phyloP scores from a whole-genome alignment of 2,329 filamentous ascomycete genomes.

The Emergomyces orientalis region DNA sequence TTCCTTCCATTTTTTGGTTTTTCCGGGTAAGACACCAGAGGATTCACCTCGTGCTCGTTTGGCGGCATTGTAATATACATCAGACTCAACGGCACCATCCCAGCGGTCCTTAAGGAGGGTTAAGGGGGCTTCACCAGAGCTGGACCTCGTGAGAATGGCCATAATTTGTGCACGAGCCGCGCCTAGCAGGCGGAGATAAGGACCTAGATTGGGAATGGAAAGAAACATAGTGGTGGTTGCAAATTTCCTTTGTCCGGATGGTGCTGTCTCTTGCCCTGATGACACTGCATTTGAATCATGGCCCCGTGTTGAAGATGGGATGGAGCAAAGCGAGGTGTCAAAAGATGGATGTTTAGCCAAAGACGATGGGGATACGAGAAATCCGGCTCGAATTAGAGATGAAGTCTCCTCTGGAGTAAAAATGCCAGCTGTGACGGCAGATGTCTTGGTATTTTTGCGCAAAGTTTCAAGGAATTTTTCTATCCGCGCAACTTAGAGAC shows the following conservation, averaged over 20 bases:
- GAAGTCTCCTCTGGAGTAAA: conserved; percentile 42
- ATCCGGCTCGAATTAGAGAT: conserved; percentile 44
- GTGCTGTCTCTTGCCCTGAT: neutral
- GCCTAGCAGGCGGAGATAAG: conserved; percentile 49
- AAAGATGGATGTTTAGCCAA: conserved; percentile 32
- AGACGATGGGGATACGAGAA: conserved; percentile 44
- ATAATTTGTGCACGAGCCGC: conserved; percentile 48
- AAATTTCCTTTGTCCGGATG: conserved; percentile 13
- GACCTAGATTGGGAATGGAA: conserved; percentile 51
- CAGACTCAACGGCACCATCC: conserved; percentile 50
- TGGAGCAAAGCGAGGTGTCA: conserved; percentile 32
- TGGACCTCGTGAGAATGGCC: conserved; percentile 43
- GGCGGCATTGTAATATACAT: conserved; percentile 37
- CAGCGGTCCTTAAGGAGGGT: conserved; percentile 50
- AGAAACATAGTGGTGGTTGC: conserved; percentile 38
- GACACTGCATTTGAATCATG: neutral
- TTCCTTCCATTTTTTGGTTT: conserved; percentile 55
- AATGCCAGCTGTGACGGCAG: conserved; percentile 36
- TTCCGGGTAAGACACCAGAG: conserved; percentile 45
- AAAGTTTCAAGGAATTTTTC: conserved; percentile 45
- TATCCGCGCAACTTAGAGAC: conserved; percentile 37
- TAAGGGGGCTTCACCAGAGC: conserved; percentile 46
- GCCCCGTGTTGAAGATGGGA: conserved; percentile 18
- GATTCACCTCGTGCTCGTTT: conserved; percentile 50
- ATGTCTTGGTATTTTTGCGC: conserved; percentile 37